Base-by-base conservation (phyloP, 495 filamentous ascomycete species). In the Tuber indicum region DNA sequence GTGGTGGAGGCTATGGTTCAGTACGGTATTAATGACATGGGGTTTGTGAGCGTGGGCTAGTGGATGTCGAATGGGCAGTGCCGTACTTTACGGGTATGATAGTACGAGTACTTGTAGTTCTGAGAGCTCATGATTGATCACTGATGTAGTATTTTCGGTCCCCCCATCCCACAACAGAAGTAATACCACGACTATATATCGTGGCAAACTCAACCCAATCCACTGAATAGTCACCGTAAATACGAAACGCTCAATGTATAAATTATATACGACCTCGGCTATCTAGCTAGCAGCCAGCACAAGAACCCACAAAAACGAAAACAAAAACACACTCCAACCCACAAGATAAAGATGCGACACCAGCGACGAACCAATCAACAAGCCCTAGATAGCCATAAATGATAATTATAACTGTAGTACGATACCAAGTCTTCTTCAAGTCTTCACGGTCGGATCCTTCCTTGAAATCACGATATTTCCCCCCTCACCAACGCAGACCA, bases 381-480 rank as follows among this genome's bases (percentile, higher is more conserved):
- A 66, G 17, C 26, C 58, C 52, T 23, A 9, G 12, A 62, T 62
- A 32, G 4, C 58, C 58, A 19, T n/a, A n/a, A 52, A 52, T 62
- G 26, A 66, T 36, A 16, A 62, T 62, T 17, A 66, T 12, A 36
- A 12, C 26, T 36, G 8, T 8, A 21, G 23, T n/a, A 52, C 23
- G 47, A 52, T 52, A 21, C 47, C 58, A 17, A 26, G 12, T 17
- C 58, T 12, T 36, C 58, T 14, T 62, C 52, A 62, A 10, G 52
- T 62, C 52, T 62, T 62, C n/a, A 14, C 52, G n/a, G 52, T 14
- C 23, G 2, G 14, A 36, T 66, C 58, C 71, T 80, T 78, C 71
- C 74, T 82, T 71, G 80, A 82, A 75, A 82, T 74, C 45, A 52
- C 78, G 71, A 82, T 82, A 74, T 82, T 82, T 52, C 79, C 78